Conservation (phyloP, 805 yeast species). For the Nematodospora valgi region DNA sequence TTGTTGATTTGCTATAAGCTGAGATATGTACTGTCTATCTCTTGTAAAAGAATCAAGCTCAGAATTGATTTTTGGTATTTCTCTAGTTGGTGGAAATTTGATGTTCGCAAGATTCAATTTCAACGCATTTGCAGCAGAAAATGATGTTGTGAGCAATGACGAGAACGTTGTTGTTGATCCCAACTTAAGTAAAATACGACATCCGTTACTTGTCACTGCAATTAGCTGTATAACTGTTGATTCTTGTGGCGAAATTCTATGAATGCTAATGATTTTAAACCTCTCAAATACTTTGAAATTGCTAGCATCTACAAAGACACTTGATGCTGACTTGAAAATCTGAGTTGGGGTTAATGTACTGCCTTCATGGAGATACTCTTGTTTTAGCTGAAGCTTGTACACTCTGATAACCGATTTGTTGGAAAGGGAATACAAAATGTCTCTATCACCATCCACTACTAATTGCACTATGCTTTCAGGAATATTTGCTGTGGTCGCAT, state of each 20-base stretch:
- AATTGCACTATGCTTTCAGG: slow-evolving; percentile 64
- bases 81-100: slow-evolving; percentile 63
- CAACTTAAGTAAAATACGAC: slow-evolving; percentile 61
- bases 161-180: slow-evolving; percentile 31
- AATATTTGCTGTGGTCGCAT: slow-evolving; percentile 12
- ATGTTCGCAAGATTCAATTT: slow-evolving; percentile 43
- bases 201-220: slow-evolving; percentile 81
- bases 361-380: slow-evolving; percentile 31
- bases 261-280: slow-evolving; percentile 60
- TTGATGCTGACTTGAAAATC: slow-evolving; percentile 46
- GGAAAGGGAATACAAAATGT: slow-evolving; percentile 75
- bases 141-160: slow-evolving; percentile 15
- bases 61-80: slow-evolving; percentile 36
- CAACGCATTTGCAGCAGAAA: slow-evolving; percentile 18
- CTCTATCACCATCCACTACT: slow-evolving; percentile 73
- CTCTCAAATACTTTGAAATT: slow-evolving; percentile 46
- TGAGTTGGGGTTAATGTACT: slow-evolving; percentile 42
- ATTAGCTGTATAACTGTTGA: slow-evolving; percentile 68
- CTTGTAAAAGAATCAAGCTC: slow-evolving; percentile 42
- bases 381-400: slow-evolving; percentile 54
- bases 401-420: slow-evolving; percentile 79
- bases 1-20: slow-evolving; percentile 38
- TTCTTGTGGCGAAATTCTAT: slow-evolving; percentile 59
- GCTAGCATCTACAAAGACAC: slow-evolving; percentile 54
- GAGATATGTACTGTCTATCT: slow-evolving; percentile 37